Evolutionary conservation across 257 asterid species (phyloP), one percentile per base, ranked within the genome.

Genomic region (Penstemon newberryi): DNA sequence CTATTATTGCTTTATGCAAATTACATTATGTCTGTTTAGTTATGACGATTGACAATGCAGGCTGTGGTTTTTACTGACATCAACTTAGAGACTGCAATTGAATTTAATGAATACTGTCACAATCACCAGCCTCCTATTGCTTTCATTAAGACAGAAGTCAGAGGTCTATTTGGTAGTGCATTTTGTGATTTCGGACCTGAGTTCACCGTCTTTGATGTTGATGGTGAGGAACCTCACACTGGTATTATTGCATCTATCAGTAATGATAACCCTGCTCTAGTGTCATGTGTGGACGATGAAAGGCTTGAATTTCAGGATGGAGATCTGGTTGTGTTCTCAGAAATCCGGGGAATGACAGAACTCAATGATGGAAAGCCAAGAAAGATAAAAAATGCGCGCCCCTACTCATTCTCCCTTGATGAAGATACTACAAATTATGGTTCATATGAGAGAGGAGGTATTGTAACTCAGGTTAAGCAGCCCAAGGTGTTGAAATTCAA

Each of bases 301-400:
- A 87, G 98, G 82, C 92, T 92, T 33, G 98, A 92, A 81, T 92
- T 92, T 79, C 87, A 92, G 80, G 98, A 89, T 62, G 96, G 96
- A 61, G 96, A 92, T 74, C 83, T 87, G 56, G 96, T 92, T 44
- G 86, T 89, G 68, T 92, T 92, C 75, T 89, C 98, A 56, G 98
- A 92, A 81, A 66, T 92, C 12, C 83, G 72, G 33, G 98, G 98
- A 58, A 92, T 89, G 98, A 79, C 92, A 4, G 96, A 87, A 61
- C 92, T 92, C 52, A 92, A 89, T 78, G 98, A 89, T 80, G 98
- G 98, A 73, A 92, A 87, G 79, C 96, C 96, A n/a, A 85, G 98
- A 78, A 92, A 83, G 76, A 78, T 92, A 41, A 78, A 65, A 59
- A 80, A 73, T 75, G 84, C 96, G 3, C 84, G 96, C 50, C 92